Evolutionary conservation across 257 asterid species (phyloP), one percentile per base, ranked within the genome.

Genomic region (Solanum dulcamara): DNA sequence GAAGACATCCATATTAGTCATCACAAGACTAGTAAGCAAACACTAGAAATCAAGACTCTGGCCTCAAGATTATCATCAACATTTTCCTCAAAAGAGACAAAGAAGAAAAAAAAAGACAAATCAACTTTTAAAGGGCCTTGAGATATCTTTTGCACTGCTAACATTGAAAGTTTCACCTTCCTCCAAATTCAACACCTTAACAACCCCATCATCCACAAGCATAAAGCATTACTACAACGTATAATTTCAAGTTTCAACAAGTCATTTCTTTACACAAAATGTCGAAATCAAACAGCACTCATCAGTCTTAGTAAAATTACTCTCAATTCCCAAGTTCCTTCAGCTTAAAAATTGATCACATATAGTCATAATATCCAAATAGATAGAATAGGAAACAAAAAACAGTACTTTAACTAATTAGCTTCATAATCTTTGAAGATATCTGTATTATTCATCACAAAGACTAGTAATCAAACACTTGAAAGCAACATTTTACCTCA

Each of bases 131-230:
- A 11, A 4, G 50, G 50, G 3, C 50, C 10, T 10, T 14, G 2
- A 15, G 10, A 44, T 44, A 44, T 44, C 15, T 44, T 44, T 12
- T n/a, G 1, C 17, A 24, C 67, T 4, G 67, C 67, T 59, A 59
- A 24, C 67, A 59, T 59, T 11, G 17, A 24, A 59, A 59, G 67
- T 14, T 59, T 13, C 30, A 0, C 12, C 2, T 57, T 33, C 2
- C 4, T 8, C 99, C 93, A 94, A 84, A 86, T 96, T 96, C 92
- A 93, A 85, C 83, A 91, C 88, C 89, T 42, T 42, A 42, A 1
- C 12, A 10, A 42, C 12, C 13, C 48, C 13, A 42, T 42, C 13
- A 38, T 38, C 42, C 42, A 38, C 5, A 38, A 38, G 42, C 42
- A 79, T 91, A 0, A 98, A 44, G 10, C 50, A 44, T 44, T 10